Percentiles rank a stretch among this genome's conserved stretches.
Conservation (phyloP, 2,329 filamentous ascomycete species). For the Fusarium proliferatum region DNA sequence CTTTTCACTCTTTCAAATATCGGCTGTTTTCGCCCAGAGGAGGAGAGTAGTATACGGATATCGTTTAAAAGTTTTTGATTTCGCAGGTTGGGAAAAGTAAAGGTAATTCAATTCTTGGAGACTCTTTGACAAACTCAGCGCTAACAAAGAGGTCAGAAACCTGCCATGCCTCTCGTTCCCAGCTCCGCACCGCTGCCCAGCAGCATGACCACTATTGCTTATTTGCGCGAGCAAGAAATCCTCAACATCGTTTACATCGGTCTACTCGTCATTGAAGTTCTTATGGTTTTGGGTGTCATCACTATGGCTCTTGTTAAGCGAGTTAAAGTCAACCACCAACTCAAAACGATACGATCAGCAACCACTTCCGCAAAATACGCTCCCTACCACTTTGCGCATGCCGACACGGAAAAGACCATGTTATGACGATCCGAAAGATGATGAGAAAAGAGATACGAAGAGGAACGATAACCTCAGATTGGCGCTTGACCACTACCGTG, state of each 20-base stretch:
- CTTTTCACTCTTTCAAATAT: constrained; percentile 6
- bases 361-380: constrained; percentile 10
- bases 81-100: background rate
- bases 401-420: constrained; percentile 14
- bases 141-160: constrained; percentile 14
- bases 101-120: constrained; percentile 2
- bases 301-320: constrained; percentile 47
- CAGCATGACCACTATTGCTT: constrained; percentile 37
- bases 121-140: background rate
- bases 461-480: background rate
- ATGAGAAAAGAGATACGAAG: background rate
- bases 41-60: background rate
- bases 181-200: constrained; percentile 29
- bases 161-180: constrained; percentile 40
- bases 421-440: constrained; percentile 12
- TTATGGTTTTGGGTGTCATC: constrained; percentile 57
- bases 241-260: constrained; percentile 61
- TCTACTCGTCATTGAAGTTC: constrained; percentile 57
- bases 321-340: constrained; percentile 33
- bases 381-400: constrained; percentile 16
- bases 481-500: constrained; percentile 2
- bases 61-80: background rate
- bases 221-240: constrained; percentile 48
- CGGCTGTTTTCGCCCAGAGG: background rate
- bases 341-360: constrained; percentile 20